Evolutionary conservation across 305 asterid species (phyloP), one percentile per base, ranked within the genome.

Genomic region (Plantago lanceolata): DNA sequence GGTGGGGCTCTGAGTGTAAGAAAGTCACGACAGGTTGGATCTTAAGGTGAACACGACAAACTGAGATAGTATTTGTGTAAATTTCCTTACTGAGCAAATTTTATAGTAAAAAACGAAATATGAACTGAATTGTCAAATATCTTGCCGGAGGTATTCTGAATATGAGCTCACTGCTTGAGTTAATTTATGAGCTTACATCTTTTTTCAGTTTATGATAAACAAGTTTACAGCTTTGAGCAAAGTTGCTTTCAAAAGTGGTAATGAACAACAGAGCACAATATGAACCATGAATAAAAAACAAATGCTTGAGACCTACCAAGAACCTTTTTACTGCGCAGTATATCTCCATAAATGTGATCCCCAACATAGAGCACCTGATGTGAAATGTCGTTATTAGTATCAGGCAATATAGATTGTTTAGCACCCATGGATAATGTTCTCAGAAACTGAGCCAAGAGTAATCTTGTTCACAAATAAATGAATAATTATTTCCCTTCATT

Each of bases 291-390:
- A 67, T 6, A 18, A 7, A 19, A 69, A 56, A 64, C n/a, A 64
- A 40, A 64, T 28, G n/a, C 28, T 28, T n/a, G n/a, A 67, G 68
- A 57, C 76, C 64, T 94, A 94, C 99, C 99, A 63, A 88, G 81
- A 74, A 85, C 88, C 71, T 94, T 90, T 84, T 94, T 94, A 72
- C 99, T 94, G 67, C 96, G 94, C 71, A 94, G 81, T 66, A 94
- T 94, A 77, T 94, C 99, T 62, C 99, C 99, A 74, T 94, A 90
- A 64, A 94, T 94, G 78, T 94, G 96, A 83, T 94, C 99, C 48
- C 99, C 99, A 75, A 90, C 97, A 29, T 94, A 94, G 71, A 94
- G 99, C 19, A 94, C 97, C 99, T 94, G 74, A 57, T 20, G 54
- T 31, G 19, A 63, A 21, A 69, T 47, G 68, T 64, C 48, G 68